Conservation (phyloP, 108 stramenopile genomes). For the Chaetoceros muelleri region DNA sequence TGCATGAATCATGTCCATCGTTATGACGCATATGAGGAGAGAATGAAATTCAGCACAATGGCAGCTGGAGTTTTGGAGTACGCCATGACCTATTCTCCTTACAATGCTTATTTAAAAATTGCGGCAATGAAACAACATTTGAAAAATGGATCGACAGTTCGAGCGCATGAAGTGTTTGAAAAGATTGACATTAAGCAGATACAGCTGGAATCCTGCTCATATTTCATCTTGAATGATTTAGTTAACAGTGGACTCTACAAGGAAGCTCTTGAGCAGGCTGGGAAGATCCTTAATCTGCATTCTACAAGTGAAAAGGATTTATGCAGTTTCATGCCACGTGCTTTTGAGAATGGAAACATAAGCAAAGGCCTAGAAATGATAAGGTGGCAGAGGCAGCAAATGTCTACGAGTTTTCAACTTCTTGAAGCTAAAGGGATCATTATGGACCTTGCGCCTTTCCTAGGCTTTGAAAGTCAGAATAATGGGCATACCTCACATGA, state of each 20-base stretch:
- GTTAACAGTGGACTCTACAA: constrained; percentile 57
- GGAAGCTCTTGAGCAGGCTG: constrained; percentile 39
- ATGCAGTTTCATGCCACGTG: constrained; percentile 40
- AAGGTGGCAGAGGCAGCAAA: constrained; percentile 48
- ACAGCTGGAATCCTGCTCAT: constrained; percentile 68
- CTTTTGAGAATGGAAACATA: constrained; percentile 46
- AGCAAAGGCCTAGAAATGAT: constrained; percentile 66
- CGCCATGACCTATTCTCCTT: constrained; percentile 60
- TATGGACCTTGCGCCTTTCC: constrained; percentile 54
- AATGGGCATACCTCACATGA: constrained; percentile 10
- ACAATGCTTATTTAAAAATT: constrained; percentile 69
- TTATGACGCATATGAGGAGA: constrained; percentile 10
- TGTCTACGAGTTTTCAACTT: constrained; percentile 45
- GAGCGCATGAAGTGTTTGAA: constrained; percentile 40
- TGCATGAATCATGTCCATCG: constrained; percentile 3
- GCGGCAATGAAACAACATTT: constrained; percentile 43
- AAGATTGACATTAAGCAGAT: constrained; percentile 61
- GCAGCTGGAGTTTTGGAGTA: constrained; percentile 48
- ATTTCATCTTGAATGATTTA: constrained; percentile 46
- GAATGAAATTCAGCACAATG: constrained; percentile 4
- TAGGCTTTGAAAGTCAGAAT: constrained; percentile 28
- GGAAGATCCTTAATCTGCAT: constrained; percentile 47
- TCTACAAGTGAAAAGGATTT: constrained; percentile 42
- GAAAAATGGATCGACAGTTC: constrained; percentile 24
- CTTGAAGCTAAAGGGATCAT: constrained; percentile 53